Evolutionary conservation across 345 rosid genomes (phyloP), one percentile per base, ranked within the genome.

Genomic region (Populus nigra): DNA sequence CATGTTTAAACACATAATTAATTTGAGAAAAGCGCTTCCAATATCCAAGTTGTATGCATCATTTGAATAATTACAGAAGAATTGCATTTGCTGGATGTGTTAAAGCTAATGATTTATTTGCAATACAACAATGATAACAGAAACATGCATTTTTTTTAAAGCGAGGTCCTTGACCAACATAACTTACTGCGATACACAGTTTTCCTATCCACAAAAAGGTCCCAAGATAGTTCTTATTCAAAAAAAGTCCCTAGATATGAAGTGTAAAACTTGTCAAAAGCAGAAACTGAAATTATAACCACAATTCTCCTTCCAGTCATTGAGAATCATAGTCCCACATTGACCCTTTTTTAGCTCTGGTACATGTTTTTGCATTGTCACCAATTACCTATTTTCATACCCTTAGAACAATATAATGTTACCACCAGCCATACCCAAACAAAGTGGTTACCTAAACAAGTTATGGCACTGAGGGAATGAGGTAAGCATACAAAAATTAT

Each of bases 1-100:
- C 50, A 76, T 39, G 68, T 45, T 35, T 65, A 61, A 76, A 72
- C 17, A 59, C 36, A 50, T 8, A 59, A 59, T n/a, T 59, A 59
- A n/a, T 59, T 57, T 57, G 63, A n/a, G 23, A 55, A n/a, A 57
- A 67, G 41, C 18, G 5, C 12, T 38, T 67, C 15, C 4, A 36
- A 36, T n/a, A 16, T 36, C 23, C 45, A 68, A 68, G 25, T 15
- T 59, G 65, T 10, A 59, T 23, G 25, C 12, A 3, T 4, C 15
- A 23, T 59, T 23, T 59, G 63, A 57, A 9, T 22, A n/a, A 55
- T 55, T 23, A 57, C 29, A 22, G 9, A n/a, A 59, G 65, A 59
- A 59, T n/a, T 59, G 12, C 65, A 59, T 59, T 23, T 23, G 9
- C 16, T 23, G 65, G 29, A 23, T 10, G 12, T 59, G 6, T 59